Evolutionary conservation across 2,329 filamentous ascomycete genomes (phyloP), one percentile per base, ranked within the genome.

Genomic region (Phialophora expanda): DNA sequence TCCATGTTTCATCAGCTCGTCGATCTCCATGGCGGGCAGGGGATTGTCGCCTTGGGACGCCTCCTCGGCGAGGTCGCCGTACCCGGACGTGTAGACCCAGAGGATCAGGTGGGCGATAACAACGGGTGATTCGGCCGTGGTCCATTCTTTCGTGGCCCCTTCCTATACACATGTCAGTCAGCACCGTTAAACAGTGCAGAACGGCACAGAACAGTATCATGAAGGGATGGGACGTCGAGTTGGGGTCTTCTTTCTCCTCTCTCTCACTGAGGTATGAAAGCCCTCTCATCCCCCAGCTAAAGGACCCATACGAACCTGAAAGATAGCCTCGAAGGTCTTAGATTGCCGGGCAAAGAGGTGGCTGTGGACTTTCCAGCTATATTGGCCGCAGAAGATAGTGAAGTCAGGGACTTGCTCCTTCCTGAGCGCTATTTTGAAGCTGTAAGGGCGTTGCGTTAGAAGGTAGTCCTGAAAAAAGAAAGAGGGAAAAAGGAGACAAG

Each of bases 41-140:
- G 22, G 41, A 24, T 22, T 22, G 11, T 24, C 48, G 12, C 34
- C 34, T 11, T 50, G 46, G 41, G 26, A 30, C 22, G 17, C 20
- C 17, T 38, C 46, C 9, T 20, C 26, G 30, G 32, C 46, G 20
- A 34, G 53, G n/a, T 64, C 60, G 11, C 17, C 24, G 38, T 67
- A 67, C 20, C 60, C 7, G 0, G 26, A 20, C 12, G 58, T 65
- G 58, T 67, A 67, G 17, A 56, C 32, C 66, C 66, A 67, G 8
- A 56, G 62, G 26, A 67, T 44, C n/a, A 67, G 32, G 20, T 65
- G 46, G 48, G 62, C 69, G 24, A 70, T 50, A 4, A 65, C 32
- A 38, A 69, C 26, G n/a, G 68, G 64, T 32, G 65, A 61, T 14
- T 67, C 66, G 34, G 66, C 30, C 12, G 17, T 56, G 58, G 17